phyloP scores from a whole-genome alignment of 306 rosid species.

The Acmispon strigosus region DNA sequence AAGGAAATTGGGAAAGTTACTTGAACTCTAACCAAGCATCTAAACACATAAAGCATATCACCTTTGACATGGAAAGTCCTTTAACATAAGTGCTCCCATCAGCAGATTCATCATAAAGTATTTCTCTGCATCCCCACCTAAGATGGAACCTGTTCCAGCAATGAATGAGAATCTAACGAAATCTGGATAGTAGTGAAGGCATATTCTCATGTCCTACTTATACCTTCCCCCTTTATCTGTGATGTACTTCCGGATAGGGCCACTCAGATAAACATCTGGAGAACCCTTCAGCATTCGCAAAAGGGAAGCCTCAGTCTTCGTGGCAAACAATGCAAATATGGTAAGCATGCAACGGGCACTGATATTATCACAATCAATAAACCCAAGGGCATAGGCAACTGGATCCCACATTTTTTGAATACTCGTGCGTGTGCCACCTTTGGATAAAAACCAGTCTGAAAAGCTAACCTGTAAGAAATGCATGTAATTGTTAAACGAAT shows the following conservation, averaged over 20 bases:
- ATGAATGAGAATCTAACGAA: constrained; percentile 19
- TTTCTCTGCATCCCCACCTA: constrained; percentile 97
- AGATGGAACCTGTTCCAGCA: constrained; percentile 83
- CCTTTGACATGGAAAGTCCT: constrained; percentile 89
- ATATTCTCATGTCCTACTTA: neutral
- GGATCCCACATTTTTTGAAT: constrained; percentile 94
- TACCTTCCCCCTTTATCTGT: constrained; percentile 97
- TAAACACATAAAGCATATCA: constrained; percentile 1
- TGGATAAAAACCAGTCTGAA: constrained; percentile 96
- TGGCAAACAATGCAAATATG: constrained; percentile 92
- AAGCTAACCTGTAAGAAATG: constrained; percentile 71
- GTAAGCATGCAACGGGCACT: constrained; percentile 99
- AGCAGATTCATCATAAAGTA: constrained; percentile 65
- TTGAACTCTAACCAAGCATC: constrained; percentile 17
- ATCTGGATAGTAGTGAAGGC: constrained; percentile 10
- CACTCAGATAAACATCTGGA: constrained; percentile 87
- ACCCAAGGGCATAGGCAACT: constrained; percentile 98
- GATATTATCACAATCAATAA: constrained; percentile 95
- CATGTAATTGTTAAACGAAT: constrained; percentile 2
- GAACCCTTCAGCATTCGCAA: constrained; percentile 98
- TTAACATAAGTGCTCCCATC: constrained; percentile 63
- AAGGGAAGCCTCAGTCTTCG: constrained; percentile 96
- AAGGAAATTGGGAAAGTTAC: constrained; percentile 8
- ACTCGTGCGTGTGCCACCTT: constrained; percentile 96
- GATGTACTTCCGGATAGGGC: constrained; percentile 86